Percentiles rank a stretch among this genome's conserved stretches.
phyloP scores from a whole-genome alignment of 805 yeast species.

The Candida oleophila region DNA sequence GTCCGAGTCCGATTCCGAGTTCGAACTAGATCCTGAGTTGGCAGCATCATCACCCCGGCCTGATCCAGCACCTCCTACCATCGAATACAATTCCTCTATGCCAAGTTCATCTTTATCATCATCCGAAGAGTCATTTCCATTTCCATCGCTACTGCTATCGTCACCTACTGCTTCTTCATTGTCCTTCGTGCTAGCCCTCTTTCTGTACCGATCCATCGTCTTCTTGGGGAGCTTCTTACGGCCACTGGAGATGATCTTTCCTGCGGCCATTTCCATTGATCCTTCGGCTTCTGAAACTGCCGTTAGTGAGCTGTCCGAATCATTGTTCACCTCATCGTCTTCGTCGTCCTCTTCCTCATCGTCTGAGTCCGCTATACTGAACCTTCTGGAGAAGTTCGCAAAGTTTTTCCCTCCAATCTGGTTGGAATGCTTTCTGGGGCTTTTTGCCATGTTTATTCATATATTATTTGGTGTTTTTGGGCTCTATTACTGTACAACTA shows the following conservation, averaged over 20 bases:
- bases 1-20: constrained; percentile 16
- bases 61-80: constrained; percentile 12
- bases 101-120: constrained; percentile 15
- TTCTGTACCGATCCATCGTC: constrained; percentile 6
- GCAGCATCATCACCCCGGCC: constrained; percentile 5
- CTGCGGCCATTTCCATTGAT: background rate
- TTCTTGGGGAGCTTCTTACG: constrained; percentile 11
- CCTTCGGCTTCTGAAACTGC: constrained; percentile 33
- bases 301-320: constrained; percentile 32
- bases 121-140: constrained; percentile 10
- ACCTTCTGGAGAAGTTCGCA: constrained; percentile 21
- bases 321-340: constrained; percentile 18
- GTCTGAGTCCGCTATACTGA: constrained; percentile 32
- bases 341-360: constrained; percentile 5
- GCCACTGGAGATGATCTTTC: background rate
- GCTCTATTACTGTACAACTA: background rate
- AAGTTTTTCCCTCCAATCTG: constrained; percentile 34
- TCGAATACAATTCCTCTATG: constrained; percentile 22
- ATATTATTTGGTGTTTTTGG: background rate
- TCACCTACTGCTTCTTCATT: constrained; percentile 3
- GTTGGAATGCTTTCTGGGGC: constrained; percentile 24
- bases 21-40: constrained; percentile 3
- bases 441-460: constrained; percentile 25
- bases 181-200: too few relatives aligned
- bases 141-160: constrained; percentile 5